Conservation (phyloP, 768 basidiomycete species). For the Suillus subalutaceus region DNA sequence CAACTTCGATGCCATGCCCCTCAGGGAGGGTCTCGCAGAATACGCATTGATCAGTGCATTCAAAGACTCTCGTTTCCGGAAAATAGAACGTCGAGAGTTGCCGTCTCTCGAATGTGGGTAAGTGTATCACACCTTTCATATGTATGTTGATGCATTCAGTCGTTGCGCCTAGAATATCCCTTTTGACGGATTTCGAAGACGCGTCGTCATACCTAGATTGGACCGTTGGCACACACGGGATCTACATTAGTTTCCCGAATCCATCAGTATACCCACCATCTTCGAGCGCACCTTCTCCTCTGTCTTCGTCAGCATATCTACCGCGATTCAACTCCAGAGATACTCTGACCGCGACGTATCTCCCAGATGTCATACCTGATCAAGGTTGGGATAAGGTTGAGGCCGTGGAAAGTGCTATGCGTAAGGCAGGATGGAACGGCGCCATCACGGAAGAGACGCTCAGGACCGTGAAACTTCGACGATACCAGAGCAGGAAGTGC, state of each 20-base stretch:
- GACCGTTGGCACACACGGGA: conserved; percentile 91
- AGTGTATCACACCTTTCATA: conserved; percentile 32
- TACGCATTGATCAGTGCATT: conserved; percentile 94
- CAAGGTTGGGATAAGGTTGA: conserved; percentile 95
- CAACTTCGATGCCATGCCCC: conserved; percentile 77
- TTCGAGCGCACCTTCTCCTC: conserved; percentile 70
- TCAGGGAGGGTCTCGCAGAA: conserved; percentile 79
- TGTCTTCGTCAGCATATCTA: conserved; percentile 65
- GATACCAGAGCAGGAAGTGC: conserved; percentile 81
- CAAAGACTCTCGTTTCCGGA: conserved; percentile 82
- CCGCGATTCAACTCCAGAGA: conserved; percentile 57
- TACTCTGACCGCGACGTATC: conserved; percentile 83
- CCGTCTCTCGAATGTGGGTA: conserved; percentile 85
- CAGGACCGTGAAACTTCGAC: conserved; percentile 70
- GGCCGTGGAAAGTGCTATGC: conserved; percentile 88
- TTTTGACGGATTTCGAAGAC: conserved; percentile 92
- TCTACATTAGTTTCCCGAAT: conserved; percentile 85
- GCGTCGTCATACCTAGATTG: conserved; percentile 88
- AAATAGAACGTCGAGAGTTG: conserved; percentile 78
- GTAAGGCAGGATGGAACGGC: conserved; percentile 91
- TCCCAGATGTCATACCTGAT: conserved; percentile 89
- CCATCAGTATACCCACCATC: conserved; percentile 63
- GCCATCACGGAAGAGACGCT: conserved; percentile 81
- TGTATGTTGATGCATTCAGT: neutral
- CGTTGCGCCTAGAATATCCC: conserved; percentile 65